Conservation (phyloP, 495 filamentous ascomycete genomes). For the Talaromyces proteolyticus region DNA sequence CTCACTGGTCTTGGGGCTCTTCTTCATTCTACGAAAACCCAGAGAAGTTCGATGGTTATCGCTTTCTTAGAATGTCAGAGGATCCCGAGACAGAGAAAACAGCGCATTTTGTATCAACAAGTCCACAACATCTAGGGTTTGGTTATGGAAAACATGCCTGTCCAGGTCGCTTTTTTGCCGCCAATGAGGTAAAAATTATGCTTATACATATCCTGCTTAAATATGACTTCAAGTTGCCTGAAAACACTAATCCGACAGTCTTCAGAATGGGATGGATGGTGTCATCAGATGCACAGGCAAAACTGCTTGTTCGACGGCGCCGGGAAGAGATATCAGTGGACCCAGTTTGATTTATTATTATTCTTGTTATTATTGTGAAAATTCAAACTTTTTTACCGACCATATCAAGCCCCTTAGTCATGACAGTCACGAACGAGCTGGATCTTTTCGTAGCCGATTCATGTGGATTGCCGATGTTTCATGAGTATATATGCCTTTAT, state of each 20-base stretch:
- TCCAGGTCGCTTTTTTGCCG: slow-evolving; percentile 51
- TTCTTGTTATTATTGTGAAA: too few relatives aligned
- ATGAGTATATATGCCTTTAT: too few relatives aligned
- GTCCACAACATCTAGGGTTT: slow-evolving; percentile 38
- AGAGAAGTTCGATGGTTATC: slow-evolving; percentile 45
- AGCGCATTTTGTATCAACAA: slow-evolving; percentile 38
- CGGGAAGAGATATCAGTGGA: neutral
- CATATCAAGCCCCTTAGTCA: too few relatives aligned
- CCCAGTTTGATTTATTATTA: neutral
- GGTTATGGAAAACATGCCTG: slow-evolving; percentile 43
- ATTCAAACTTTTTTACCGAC: too few relatives aligned
- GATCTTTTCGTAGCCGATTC: too few relatives aligned
- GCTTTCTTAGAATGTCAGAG: slow-evolving; percentile 43
- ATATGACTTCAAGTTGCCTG: slow-evolving; percentile 44
- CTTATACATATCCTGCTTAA: slow-evolving; percentile 43
- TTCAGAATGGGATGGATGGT: neutral
- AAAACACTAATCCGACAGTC: neutral
- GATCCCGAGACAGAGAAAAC: slow-evolving; percentile 18
- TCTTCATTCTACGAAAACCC: slow-evolving; percentile 20
- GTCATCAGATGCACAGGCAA: neutral
- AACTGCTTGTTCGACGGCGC: neutral
- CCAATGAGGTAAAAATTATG: slow-evolving; percentile 43
- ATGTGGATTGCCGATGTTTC: too few relatives aligned
- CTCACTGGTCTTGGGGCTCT: slow-evolving; percentile 14
- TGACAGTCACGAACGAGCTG: too few relatives aligned